Base-by-base conservation (phyloP, 2,329 filamentous ascomycete genomes). In the Daldinia sp. region DNA sequence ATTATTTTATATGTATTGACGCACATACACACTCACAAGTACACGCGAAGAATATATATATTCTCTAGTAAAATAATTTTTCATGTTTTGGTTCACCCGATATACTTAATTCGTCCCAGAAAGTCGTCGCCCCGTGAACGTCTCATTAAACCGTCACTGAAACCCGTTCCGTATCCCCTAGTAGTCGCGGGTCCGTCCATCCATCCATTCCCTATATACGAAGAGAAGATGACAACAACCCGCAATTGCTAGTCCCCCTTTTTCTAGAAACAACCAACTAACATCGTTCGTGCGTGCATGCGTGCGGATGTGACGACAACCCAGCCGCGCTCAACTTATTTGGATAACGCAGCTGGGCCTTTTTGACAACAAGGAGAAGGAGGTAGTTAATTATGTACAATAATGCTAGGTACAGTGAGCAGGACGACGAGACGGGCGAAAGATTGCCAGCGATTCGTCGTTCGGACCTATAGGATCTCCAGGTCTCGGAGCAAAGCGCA, bases 371-470 rank as follows among this genome's bases (percentile, higher is more conserved):
- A 62, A 67, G 51, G 61, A 66, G 49, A 64, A 43, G 56, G 50
- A 62, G 58, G 61, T 32, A n/a, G 51, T 62, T 58, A 59, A 58
- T 51, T 68, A 66, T 66, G 52, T 68, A 68, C 66, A 68, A 54
- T 64, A 68, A 54, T 64, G 67, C 63, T 68, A 64, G 60, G 60
- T 68, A 68, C 63, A 68, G 41, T 23, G 55, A 47, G 30, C 47
- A 62, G 32, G 65, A 60, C 32, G 50, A 67, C 37, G 13, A 17
- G n/a, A n/a, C n/a, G n/a, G n/a, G n/a, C 30, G 21, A 27, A 41
- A 37, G 41, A 58, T 64, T 60, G 55, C 27, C 39, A 50, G 53
- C 58, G 17, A 32, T 57, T 59, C 64, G 34, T 59, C 55, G 53
- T 64, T 53, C 17, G 15, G 47, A 49, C 52, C 39, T 58, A 30